A percentile compares a stretch with the other conserved stretches of the same genome.
Conservation (phyloP, 257 asterid species). For the Eustoma russellianum region DNA sequence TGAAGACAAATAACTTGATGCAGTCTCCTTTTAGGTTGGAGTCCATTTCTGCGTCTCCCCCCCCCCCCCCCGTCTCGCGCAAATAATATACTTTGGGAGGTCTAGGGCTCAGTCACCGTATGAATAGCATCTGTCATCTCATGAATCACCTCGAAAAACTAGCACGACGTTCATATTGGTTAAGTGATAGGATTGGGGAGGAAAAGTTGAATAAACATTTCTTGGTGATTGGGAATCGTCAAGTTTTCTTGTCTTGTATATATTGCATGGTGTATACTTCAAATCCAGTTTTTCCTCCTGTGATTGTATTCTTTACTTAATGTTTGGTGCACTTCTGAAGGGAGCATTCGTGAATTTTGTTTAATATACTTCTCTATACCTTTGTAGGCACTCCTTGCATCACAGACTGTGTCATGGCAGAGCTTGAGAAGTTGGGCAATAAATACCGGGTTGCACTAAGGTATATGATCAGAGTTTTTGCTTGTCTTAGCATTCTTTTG, state of each 20-base stretch:
- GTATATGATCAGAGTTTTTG: slow-evolving; percentile 19
- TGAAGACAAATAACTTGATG: too few relatives aligned
- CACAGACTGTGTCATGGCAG: slow-evolving; percentile 99
- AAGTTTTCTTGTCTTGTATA: not conserved
- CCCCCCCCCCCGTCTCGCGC: too few relatives aligned
- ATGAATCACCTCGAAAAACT: too few relatives aligned
- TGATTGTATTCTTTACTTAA: not conserved
- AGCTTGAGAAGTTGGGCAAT: slow-evolving; percentile 95
- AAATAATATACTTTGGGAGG: too few relatives aligned
- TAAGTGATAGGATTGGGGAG: too few relatives aligned
- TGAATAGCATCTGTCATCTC: too few relatives aligned
- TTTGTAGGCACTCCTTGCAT: slow-evolving; percentile 90
- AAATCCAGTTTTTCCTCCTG: not conserved
- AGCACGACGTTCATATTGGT: too few relatives aligned
- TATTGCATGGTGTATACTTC: not conserved
- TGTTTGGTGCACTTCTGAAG: not conserved
- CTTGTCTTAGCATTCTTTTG: not conserved
- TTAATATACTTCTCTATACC: not conserved
- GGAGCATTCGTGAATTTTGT: not conserved
- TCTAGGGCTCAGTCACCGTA: too few relatives aligned
- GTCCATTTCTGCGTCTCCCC: too few relatives aligned
- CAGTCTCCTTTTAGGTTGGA: too few relatives aligned
- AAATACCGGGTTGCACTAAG: slow-evolving; percentile 93
- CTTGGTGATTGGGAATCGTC: not conserved
- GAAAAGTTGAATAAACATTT: too few relatives aligned